Conservation (phyloP, 805 yeast genomes). For the Blastobotrys robertii region DNA sequence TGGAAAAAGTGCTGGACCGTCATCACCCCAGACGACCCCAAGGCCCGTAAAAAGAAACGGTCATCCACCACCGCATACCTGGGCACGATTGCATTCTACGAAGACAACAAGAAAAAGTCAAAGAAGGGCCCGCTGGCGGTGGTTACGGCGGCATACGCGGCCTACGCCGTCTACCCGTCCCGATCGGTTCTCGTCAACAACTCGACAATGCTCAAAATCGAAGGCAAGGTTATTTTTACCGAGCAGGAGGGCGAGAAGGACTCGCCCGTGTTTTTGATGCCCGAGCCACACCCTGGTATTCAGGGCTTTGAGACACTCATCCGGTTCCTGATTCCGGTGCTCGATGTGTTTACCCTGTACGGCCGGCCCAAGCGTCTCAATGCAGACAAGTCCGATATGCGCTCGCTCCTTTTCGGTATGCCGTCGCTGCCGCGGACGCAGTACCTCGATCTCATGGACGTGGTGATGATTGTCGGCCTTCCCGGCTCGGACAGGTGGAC, state of each 20-base stretch:
- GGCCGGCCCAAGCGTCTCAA: slow-evolving; percentile 72
- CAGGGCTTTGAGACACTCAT: slow-evolving; percentile 78
- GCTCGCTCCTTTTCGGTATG: slow-evolving; percentile 66
- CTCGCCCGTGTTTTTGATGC: slow-evolving; percentile 69
- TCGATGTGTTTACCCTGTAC: slow-evolving; percentile 68
- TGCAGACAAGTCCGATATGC: slow-evolving; percentile 58
- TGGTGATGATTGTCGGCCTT: slow-evolving; percentile 33
- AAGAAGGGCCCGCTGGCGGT: slow-evolving; percentile 72
- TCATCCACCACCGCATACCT: slow-evolving; percentile 40
- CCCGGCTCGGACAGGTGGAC: slow-evolving; percentile 41
- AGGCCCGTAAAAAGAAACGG: slow-evolving; percentile 31
- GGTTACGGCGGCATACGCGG: slow-evolving; percentile 55
- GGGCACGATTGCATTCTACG: slow-evolving; percentile 74
- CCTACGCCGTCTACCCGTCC: slow-evolving; percentile 90
- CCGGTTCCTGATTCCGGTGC: slow-evolving; percentile 62
- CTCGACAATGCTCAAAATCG: slow-evolving; percentile 80
- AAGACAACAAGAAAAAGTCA: slow-evolving; percentile 53
- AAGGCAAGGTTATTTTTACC: slow-evolving; percentile 52
- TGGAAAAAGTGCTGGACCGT: slow-evolving; percentile 94
- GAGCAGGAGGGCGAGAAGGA: slow-evolving; percentile 36
- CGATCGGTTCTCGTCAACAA: slow-evolving; percentile 71
- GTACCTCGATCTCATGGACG: slow-evolving; percentile 57
- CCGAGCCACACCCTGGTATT: slow-evolving; percentile 73
- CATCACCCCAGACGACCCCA: slow-evolving; percentile 44
- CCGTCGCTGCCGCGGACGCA: slow-evolving; percentile 74